Conservation (phyloP, 2,329 filamentous ascomycete species). For the Clarireedia homoeocarpa region DNA sequence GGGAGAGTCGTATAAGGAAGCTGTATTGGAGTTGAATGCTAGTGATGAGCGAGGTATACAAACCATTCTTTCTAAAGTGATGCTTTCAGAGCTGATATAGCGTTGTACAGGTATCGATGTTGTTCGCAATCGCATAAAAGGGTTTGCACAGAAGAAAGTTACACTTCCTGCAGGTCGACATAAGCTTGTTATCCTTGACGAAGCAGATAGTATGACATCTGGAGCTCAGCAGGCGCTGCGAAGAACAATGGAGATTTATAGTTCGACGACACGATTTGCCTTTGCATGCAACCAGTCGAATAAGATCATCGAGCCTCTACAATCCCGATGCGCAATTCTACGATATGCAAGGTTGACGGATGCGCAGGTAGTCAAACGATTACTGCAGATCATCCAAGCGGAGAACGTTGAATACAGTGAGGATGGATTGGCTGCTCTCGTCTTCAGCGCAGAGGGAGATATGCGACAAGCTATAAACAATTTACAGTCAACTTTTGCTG, state of each 20-base stretch:
- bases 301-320: slow-evolving; percentile 98
- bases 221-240: slow-evolving; percentile 92
- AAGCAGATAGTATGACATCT: slow-evolving; percentile 96
- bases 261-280: slow-evolving; percentile 89
- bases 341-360: slow-evolving; percentile 91
- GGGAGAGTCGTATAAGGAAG: slow-evolving; percentile 93
- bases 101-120: slow-evolving; percentile 72
- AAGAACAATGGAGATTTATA: slow-evolving; percentile 98
- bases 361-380: slow-evolving; percentile 79
- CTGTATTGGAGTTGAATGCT: slow-evolving; percentile 91
- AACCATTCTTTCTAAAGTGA: too few relatives aligned
- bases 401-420: slow-evolving; percentile 88
- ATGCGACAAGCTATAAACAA: slow-evolving; percentile 99
- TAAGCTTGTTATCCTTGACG: slow-evolving; percentile 95
- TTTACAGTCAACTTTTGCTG: slow-evolving; percentile 83
- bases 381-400: slow-evolving; percentile 87
- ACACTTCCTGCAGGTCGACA: slow-evolving; percentile 84
- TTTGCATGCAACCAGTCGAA: slow-evolving; percentile 99
- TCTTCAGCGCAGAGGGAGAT: slow-evolving; percentile 95
- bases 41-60: slow-evolving; percentile 76
- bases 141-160: slow-evolving; percentile 98
- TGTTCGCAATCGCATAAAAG: slow-evolving; percentile 94
- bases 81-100: background rate
- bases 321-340: slow-evolving; percentile 92
- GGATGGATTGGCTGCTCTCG: slow-evolving; percentile 88